Evolutionary conservation across 129 eudicot genomes (phyloP), one percentile per base, ranked within the genome.

Genomic region (Saposhnikovia divaricata): DNA sequence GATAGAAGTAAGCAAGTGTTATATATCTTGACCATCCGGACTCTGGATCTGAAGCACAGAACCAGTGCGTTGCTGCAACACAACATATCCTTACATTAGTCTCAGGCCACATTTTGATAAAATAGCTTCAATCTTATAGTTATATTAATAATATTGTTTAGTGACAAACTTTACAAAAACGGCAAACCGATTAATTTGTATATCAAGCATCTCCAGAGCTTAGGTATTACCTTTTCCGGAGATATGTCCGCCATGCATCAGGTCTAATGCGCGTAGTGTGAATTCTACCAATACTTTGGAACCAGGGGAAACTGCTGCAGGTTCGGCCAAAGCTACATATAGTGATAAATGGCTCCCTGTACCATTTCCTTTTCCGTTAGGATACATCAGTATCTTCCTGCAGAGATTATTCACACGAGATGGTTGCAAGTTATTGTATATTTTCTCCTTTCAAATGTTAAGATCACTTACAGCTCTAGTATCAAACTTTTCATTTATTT

Each of bases 371-470:
- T 55, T 77, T 38, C 70, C 69, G 11, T 55, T 38, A 10, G 80
- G 80, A 23, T 77, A 77, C 43, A 77, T 19, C 27, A 37, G 69
- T 50, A 77, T 77, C 50, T 77, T 77, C 80, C 80, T 77, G 71
- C 72, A 55, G 0, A 50, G 7, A 53, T 55, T 6, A 61, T 13
- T 6, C 43, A 48, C 28, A 16, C 2, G 9, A 40, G 25, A 39
- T 0, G 76, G 47, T 40, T 40, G 47, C 47, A 18, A 40, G 16
- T 72, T 4, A 72, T 9, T 39, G 46, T 39, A 19, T 5, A 38
- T 57, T 57, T 57, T 53, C 13, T 46, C 25, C 59, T 51, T 50
- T 18, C 18, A 18, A 69, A 69, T 71, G 75, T 8, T 19, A 5
- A 5, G n/a, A 16, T 16, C 19, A 21, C 9, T 7, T 38, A 21